phyloP scores from a whole-genome alignment of 2,329 filamentous ascomycete genomes.

The Lomentospora prolificans region DNA sequence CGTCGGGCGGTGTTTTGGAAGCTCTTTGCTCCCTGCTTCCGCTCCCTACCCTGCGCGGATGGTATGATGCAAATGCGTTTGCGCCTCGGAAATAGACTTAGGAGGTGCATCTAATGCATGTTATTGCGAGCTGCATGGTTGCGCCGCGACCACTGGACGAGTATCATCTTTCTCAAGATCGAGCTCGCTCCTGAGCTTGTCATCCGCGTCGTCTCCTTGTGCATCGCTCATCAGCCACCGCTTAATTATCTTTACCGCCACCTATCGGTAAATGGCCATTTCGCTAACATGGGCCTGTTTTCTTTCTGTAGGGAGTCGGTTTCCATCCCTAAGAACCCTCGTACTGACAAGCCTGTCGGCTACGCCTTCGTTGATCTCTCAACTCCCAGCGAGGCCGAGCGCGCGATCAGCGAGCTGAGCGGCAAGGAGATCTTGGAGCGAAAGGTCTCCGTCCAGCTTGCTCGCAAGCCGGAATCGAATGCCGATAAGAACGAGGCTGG shows the following conservation, averaged over 20 bases:
- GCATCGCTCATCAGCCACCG: too few relatives aligned
- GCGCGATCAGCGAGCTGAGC: constrained; percentile 89
- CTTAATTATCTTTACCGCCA: too few relatives aligned
- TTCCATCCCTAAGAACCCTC: constrained; percentile 98
- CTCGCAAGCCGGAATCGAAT: constrained; percentile 87
- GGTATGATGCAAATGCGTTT: too few relatives aligned
- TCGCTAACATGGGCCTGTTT: not conserved
- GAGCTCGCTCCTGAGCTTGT: too few relatives aligned
- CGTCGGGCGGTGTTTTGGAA: not conserved
- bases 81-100: not conserved
- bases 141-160: too few relatives aligned
- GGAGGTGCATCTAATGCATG: not conserved
- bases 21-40: too few relatives aligned
- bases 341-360: constrained; percentile 94
- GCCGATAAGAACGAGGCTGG: constrained; percentile 68
- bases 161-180: too few relatives aligned
- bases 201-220: too few relatives aligned
- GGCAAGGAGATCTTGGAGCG: constrained; percentile 96
- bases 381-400: constrained; percentile 87
- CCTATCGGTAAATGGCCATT: too few relatives aligned
- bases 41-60: too few relatives aligned
- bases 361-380: constrained; percentile 98
- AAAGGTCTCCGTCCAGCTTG: constrained; percentile 98
- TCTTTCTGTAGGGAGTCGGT: constrained; percentile 72
- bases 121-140: too few relatives aligned